Evolutionary conservation across 805 yeast genomes (phyloP), one percentile per base, ranked within the genome.

Genomic region (Yarrowia osloensis): DNA sequence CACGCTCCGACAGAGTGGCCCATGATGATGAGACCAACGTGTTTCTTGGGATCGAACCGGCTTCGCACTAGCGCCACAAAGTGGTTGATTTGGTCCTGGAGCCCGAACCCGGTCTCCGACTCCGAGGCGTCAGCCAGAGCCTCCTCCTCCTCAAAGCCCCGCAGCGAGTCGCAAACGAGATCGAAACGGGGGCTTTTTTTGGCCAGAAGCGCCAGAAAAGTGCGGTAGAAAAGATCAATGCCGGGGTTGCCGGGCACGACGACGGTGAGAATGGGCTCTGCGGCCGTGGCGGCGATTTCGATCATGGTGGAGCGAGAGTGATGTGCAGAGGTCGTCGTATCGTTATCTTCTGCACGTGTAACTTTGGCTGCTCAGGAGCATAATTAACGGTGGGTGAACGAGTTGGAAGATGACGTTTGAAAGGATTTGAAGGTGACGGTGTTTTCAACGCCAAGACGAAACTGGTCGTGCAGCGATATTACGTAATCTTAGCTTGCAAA

Each of bases 1-100:
- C 84, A 89, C 4, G 86, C 80, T 1, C 95, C 95, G 9, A 88
- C 84, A 0, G 94, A 88, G 73, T 89, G 95, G 21, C 91, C 88
- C 70, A 87, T 74, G 22, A 88, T 77, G 65, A 78, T 76, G 5
- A 88, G 31, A 3, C 52, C 49, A 13, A 31, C 44, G 37, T 61
- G 66, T 21, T 28, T 57, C 15, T 37, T 19, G 33, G 52, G 52
- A 17, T 44, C 40, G 44, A 44, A 61, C 22, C 15, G 44, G 44
- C 28, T 31, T 17, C 40, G 29, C 5, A 61, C 66, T 2, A 61
- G 44, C 2, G 49, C 46, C 9, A 46, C 40, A 28, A 61, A 61
- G 44, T 61, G 54, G 31, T 22, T 35, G 19, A 61, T 61, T 21
- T 61, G 66, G 54, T 46, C 54, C 17, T 61, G 33, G 12, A 61